Conservation (phyloP, 768 basidiomycete species). For the Chalciporus chontae region DNA sequence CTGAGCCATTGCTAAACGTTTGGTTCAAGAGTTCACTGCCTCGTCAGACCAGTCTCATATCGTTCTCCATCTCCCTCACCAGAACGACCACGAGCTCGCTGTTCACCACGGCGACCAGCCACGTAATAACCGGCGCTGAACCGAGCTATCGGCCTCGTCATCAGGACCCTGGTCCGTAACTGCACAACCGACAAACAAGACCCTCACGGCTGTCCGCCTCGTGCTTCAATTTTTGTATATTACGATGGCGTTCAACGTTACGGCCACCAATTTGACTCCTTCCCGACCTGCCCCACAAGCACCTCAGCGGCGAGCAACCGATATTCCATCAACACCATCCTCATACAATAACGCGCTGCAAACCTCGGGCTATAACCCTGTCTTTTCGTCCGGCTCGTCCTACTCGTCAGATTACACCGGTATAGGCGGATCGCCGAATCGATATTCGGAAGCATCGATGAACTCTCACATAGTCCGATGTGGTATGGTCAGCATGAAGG, state of each 20-base stretch:
- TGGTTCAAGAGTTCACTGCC: not conserved
- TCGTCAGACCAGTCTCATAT: not conserved
- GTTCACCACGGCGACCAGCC: conserved; percentile 6
- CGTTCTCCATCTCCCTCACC: not conserved
- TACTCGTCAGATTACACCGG: conserved; percentile 71
- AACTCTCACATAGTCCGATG: conserved; percentile 52
- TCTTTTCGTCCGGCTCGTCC: conserved; percentile 57
- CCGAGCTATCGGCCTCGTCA: not conserved
- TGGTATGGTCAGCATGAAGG: conserved; percentile 85
- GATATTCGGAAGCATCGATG: conserved; percentile 35
- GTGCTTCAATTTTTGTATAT: conserved; percentile 15
- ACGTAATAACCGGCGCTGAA: not conserved
- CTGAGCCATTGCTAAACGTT: conserved; percentile 5
- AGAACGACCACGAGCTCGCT: not conserved
- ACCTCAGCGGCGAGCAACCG: conserved; percentile 48
- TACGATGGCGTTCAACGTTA: conserved; percentile 47
- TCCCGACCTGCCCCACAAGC: conserved; percentile 76
- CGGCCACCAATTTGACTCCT: conserved; percentile 64
- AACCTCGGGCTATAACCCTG: conserved; percentile 56
- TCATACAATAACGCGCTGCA: conserved; percentile 41
- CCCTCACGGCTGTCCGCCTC: conserved; percentile 3
- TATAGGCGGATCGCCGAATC: conserved; percentile 76
- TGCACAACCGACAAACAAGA: not conserved
- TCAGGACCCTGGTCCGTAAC: not conserved
- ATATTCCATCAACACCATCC: conserved; percentile 27